Percentiles rank a stretch among this genome's conserved stretches.
Evolutionary conservation across 805 yeast species (phyloP).

Genomic region (Kurtzmaniella cleridarum): DNA sequence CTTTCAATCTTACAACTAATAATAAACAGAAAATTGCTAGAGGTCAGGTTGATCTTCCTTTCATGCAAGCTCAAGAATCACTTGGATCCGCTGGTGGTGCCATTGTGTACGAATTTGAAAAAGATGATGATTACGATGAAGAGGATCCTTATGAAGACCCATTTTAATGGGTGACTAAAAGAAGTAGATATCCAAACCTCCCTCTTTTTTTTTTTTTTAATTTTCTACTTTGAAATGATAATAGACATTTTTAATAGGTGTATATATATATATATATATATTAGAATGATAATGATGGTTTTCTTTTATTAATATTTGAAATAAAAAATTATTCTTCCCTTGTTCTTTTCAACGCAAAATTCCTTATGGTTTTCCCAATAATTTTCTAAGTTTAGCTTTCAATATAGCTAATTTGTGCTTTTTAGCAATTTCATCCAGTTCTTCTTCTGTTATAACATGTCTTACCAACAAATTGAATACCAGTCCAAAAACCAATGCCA

Average conservation of each 20-base stretch:
- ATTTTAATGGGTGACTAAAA: conserved; percentile 38
- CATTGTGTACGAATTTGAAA: conserved; percentile 90
- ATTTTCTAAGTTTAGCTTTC: conserved; percentile 1
- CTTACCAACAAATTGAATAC: conserved; percentile 74
- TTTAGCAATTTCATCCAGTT: conserved; percentile 24
- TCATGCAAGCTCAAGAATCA: conserved; percentile 75
- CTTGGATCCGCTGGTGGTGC: conserved; percentile 73
- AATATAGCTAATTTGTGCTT: conserved; percentile 11
- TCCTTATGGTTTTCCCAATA: not conserved
- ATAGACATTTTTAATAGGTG: too few species aligned
- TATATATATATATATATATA: not conserved
- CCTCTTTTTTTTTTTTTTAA: not conserved
- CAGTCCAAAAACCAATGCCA: conserved; percentile 89
- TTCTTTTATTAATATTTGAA: too few species aligned
- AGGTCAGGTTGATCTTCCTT: conserved; percentile 89
- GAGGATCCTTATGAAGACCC: conserved; percentile 98
- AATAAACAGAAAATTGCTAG: conserved; percentile 70
- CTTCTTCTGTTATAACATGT: conserved; percentile 69
- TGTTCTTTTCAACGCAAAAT: too few species aligned
- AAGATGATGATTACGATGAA: conserved; percentile 96
- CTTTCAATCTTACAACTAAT: conserved; percentile 78
- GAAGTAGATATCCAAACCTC: not conserved
- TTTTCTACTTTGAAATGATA: too few species aligned
- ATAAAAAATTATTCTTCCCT: too few species aligned
- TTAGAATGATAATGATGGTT: not conserved